A percentile compares a stretch with the other conserved stretches of the same genome.
phyloP scores from a whole-genome alignment of 2,329 filamentous ascomycete species.

The Anthostomella pinea region DNA sequence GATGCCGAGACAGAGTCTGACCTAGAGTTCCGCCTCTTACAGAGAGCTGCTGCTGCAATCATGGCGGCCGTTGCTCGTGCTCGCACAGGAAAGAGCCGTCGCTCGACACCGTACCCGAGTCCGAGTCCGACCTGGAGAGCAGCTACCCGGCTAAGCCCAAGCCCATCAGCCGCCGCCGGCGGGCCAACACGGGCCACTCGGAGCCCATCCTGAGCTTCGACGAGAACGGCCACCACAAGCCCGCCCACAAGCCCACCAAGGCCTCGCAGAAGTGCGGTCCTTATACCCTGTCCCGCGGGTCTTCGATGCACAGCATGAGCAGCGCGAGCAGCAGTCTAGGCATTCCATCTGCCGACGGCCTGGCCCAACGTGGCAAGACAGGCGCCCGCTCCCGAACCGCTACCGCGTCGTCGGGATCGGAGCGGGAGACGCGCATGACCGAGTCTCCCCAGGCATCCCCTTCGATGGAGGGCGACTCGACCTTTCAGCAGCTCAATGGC shows the following conservation, averaged over 20 bases:
- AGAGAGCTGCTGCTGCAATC: slow-evolving; percentile 70
- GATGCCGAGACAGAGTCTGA: too few relatives aligned
- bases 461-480: slow-evolving; percentile 45
- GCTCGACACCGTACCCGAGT: slow-evolving; percentile 64
- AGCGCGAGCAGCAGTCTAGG: slow-evolving; percentile 41
- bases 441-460: slow-evolving; percentile 64
- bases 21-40: slow-evolving; percentile 25
- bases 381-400: slow-evolving; percentile 35
- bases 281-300: slow-evolving; percentile 58
- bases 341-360: slow-evolving; percentile 44
- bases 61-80: slow-evolving; percentile 65
- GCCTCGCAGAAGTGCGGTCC: slow-evolving; percentile 60
- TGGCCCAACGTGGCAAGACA: slow-evolving; percentile 39
- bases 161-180: slow-evolving; percentile 46
- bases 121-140: slow-evolving; percentile 55
- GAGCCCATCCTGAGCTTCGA: slow-evolving; percentile 59
- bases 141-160: slow-evolving; percentile 40
- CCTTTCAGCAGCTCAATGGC: slow-evolving; percentile 51
- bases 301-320: slow-evolving; percentile 53
- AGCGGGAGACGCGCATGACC: slow-evolving; percentile 49
- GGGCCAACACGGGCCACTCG: slow-evolving; percentile 61
- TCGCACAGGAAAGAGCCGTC: slow-evolving; percentile 58
- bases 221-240: slow-evolving; percentile 63
- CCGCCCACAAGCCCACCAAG: slow-evolving; percentile 58
- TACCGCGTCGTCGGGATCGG: slow-evolving; percentile 36